Evolutionary conservation across 805 yeast genomes (phyloP).

Genomic region (Limtongia smithiae): DNA sequence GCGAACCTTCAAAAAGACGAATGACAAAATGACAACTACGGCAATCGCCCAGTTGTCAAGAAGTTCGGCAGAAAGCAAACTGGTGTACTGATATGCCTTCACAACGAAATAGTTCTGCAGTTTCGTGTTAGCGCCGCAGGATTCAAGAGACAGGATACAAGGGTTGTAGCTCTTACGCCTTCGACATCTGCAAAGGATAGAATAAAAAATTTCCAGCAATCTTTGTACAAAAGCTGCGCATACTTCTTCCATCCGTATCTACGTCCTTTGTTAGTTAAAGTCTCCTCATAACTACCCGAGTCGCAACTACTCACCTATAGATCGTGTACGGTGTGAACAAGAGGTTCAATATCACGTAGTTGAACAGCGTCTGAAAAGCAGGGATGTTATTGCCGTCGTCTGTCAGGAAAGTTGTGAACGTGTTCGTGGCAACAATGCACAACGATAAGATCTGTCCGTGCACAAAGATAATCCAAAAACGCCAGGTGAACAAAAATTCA

Average conservation of each 20-base stretch:
- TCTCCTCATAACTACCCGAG: too few species aligned
- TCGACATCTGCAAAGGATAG: slow-evolving; percentile 46
- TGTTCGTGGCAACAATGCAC: slow-evolving; percentile 44
- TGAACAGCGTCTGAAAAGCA: slow-evolving; percentile 45
- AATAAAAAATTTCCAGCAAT: slow-evolving; percentile 45
- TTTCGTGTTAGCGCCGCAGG: background rate
- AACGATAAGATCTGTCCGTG: slow-evolving; percentile 44
- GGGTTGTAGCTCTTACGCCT: slow-evolving; percentile 32
- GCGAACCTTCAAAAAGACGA: slow-evolving; percentile 43
- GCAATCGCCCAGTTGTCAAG: slow-evolving; percentile 47
- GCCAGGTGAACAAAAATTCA: slow-evolving; percentile 35
- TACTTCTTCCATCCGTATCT: slow-evolving; percentile 40
- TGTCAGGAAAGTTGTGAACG: slow-evolving; percentile 42
- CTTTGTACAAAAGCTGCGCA: slow-evolving; percentile 34
- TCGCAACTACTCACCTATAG: slow-evolving; percentile 34
- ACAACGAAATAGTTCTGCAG: slow-evolving; percentile 43
- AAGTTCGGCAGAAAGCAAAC: slow-evolving; percentile 43
- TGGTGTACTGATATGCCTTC: slow-evolving; percentile 45
- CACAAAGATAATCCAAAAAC: slow-evolving; percentile 43
- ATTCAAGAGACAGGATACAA: background rate
- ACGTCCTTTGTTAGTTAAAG: too few species aligned
- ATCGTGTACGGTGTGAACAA: slow-evolving; percentile 42
- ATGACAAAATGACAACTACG: slow-evolving; percentile 44
- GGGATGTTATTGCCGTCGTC: slow-evolving; percentile 42
- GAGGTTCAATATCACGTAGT: slow-evolving; percentile 40